These are phyloP conservation scores for Lolium perenne DNA, from an alignment of 176 grass and related monocot species.

Conservation along the genomic window DNA sequence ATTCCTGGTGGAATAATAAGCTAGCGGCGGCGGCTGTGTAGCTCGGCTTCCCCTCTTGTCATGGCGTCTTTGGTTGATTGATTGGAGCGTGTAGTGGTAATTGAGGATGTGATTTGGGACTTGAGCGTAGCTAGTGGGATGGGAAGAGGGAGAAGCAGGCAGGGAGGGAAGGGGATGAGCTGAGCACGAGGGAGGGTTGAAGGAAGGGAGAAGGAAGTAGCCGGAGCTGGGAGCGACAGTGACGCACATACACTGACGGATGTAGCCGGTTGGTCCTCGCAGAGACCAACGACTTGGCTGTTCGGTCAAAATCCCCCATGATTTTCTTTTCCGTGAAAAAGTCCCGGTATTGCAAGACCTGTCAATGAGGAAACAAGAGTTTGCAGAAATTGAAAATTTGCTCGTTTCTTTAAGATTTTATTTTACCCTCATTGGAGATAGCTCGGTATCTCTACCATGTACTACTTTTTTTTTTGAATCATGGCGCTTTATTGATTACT, in stretches of 20 bases:
- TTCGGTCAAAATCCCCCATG: neutral
- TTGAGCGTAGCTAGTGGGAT: neutral
- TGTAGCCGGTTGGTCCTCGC: neutral
- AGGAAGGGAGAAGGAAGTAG: neutral
- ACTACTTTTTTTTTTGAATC: too few relatives aligned
- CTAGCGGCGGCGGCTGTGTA: neutral
- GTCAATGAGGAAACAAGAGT: too few relatives aligned
- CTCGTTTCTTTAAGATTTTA: too few relatives aligned
- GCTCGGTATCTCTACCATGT: too few relatives aligned
- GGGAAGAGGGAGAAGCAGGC: neutral
- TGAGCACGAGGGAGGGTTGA: neutral
- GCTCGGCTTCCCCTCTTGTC: slow-evolving; percentile 28
- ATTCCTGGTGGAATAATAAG: neutral
- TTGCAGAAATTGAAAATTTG: too few relatives aligned
- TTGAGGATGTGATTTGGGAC: neutral
- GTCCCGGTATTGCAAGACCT: too few relatives aligned
- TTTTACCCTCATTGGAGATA: too few relatives aligned
- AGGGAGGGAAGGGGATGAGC: slow-evolving; percentile 15
- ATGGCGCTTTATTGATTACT: too few relatives aligned
- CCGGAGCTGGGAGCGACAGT: neutral
- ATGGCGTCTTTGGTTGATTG: slow-evolving; percentile 10
- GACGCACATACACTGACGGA: neutral
- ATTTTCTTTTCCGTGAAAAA: neutral
- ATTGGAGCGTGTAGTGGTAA: neutral
- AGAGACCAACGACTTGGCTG: neutral